Evolutionary conservation across 169 alveolate genomes (phyloP), one percentile per base, ranked within the genome.

Genomic region (Theileria sp.): DNA sequence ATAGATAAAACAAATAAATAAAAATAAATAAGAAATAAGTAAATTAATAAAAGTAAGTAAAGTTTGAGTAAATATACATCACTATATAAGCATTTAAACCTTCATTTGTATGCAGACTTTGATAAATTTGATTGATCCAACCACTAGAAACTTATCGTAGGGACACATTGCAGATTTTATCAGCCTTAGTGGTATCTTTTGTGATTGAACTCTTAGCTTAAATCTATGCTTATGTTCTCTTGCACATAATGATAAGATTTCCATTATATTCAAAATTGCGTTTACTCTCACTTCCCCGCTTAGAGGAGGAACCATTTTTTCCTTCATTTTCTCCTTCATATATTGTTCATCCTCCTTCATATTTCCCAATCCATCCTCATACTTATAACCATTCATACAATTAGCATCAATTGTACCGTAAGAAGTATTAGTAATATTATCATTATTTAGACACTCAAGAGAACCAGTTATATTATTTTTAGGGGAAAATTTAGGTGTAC

Each of bases 151-250:
- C 78, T 87, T 86, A 64, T 89, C 93, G 32, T 82, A 89, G 10
- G 94, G 94, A 34, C 51, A 25, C 71, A 86, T 62, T 8, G 92
- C 72, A 36, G 85, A 66, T 36, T 80, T 74, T 32, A 89, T 17
- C 61, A 89, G 72, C 36, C 74, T 86, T 28, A 75, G 78, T 4
- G 94, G 94, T 38, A 89, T 49, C 70, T 89, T 89, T 58, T 89
- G 92, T 58, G 90, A 86, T 73, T 84, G 92, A n/a, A 89, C 80
- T 25, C 92, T 78, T 64, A 87, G 86, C 73, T 89, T 89, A 62
- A 89, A 87, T 86, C 94, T 72, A 70, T 89, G 92, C 51, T 84
- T 78, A 69, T 89, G 94, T 49, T 89, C 94, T 50, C 86, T 80
- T 7, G 91, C 94, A 30, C 94, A 89, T 21, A 88, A 65, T 54